These are phyloP conservation scores for Mycena alexandri DNA, from an alignment of 768 basidiomycete genomes.

Conservation along the genomic window DNA sequence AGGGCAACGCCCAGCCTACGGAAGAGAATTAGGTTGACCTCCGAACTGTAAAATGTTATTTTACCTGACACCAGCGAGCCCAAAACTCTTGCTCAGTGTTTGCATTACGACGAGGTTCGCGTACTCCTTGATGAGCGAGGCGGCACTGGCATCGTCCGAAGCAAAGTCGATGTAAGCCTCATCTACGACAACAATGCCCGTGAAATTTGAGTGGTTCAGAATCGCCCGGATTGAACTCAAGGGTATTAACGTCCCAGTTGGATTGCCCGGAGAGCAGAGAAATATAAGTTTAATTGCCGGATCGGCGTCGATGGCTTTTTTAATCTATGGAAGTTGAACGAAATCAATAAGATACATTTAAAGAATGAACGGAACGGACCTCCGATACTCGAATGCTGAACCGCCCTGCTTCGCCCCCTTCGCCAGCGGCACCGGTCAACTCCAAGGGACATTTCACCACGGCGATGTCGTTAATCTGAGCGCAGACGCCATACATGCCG, in stretches of 20 bases:
- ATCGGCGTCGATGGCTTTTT: conserved; percentile 74
- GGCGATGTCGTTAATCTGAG: conserved; percentile 93
- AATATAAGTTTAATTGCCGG: conserved; percentile 91
- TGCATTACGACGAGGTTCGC: conserved; percentile 95
- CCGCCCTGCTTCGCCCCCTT: conserved; percentile 77
- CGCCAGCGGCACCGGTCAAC: conserved; percentile 68
- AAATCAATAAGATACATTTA: neutral
- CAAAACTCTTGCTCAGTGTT: conserved; percentile 96
- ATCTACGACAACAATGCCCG: conserved; percentile 93
- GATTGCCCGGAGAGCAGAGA: conserved; percentile 97
- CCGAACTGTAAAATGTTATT: conserved; percentile 39
- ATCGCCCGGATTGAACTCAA: conserved; percentile 75
- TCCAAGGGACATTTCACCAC: conserved; percentile 83
- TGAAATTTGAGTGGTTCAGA: conserved; percentile 85
- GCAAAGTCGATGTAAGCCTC: conserved; percentile 99
- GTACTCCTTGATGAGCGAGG: conserved; percentile 80
- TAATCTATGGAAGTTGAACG: conserved; percentile 63
- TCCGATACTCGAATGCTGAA: conserved; percentile 84
- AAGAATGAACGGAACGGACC: conserved; percentile 63
- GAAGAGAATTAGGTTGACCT: neutral
- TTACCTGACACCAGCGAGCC: conserved; percentile 94
- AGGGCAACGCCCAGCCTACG: conserved; percentile 88
- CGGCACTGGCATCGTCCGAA: conserved; percentile 70
- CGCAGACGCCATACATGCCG: conserved; percentile 97
- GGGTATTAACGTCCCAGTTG: conserved; percentile 89